phyloP scores from a whole-genome alignment of 805 yeast genomes.

The Spathaspora arborariae region DNA sequence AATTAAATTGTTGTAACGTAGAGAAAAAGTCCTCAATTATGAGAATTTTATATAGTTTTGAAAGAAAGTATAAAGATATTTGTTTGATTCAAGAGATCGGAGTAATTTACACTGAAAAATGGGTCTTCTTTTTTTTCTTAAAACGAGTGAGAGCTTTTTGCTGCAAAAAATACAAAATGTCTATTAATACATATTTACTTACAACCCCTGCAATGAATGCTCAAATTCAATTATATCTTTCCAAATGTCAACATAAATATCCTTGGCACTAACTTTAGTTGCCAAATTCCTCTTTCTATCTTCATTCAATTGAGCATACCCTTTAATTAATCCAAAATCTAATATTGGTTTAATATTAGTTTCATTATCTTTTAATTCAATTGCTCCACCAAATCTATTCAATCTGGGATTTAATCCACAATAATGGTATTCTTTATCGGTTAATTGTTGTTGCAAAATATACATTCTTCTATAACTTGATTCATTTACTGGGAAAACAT shows the following conservation, averaged over 20 bases:
- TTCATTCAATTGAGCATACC: conserved; percentile 53
- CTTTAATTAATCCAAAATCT: conserved; percentile 55
- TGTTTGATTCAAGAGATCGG: too few species aligned
- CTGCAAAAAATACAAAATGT: neutral
- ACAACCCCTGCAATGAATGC: conserved; percentile 19
- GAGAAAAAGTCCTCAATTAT: too few species aligned
- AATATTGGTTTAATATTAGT: conserved; percentile 57
- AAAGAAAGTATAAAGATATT: too few species aligned
- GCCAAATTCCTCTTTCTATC: conserved; percentile 53
- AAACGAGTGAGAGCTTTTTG: neutral
- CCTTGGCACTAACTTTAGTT: conserved; percentile 53
- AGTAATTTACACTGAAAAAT: neutral
- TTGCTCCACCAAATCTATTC: conserved; percentile 50
- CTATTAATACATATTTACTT: neutral
- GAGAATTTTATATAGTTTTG: too few species aligned
- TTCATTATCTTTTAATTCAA: conserved; percentile 23
- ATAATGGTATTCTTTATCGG: conserved; percentile 67
- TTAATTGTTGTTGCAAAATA: conserved; percentile 81
- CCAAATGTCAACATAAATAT: conserved; percentile 59
- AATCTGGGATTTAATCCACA: conserved; percentile 80
- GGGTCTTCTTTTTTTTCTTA: neutral
- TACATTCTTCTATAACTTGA: conserved; percentile 74
- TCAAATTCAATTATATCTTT: conserved; percentile 60
- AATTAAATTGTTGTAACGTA: too few species aligned
- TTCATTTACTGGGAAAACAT: conserved; percentile 73